Base-by-base conservation (phyloP, 2,329 filamentous ascomycete genomes). In the Neonectria ditissima region DNA sequence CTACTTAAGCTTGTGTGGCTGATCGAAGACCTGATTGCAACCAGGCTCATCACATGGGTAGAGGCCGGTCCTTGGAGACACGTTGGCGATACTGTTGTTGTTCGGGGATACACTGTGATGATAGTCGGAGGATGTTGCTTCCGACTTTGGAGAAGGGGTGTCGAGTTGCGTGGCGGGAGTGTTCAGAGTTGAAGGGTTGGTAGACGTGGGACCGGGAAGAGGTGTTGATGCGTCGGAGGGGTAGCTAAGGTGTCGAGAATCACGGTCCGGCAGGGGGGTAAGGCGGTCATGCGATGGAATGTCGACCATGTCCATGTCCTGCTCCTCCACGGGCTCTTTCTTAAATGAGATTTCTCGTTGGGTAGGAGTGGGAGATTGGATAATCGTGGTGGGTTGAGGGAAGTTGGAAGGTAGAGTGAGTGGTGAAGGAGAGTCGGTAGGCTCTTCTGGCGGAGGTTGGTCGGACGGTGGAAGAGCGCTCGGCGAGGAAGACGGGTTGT, bases 1-100 rank as follows among this genome's bases (percentile, higher is more conserved):
- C 66, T 79, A 86, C 84, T 88, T 89, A 18, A 89, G 79, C 70
- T 89, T 88, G 66, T 89, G 86, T 10, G 85, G 79, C 71, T 88
- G 85, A 61, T 88, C 85, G 69, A 89, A 89, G 1, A 77, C 69
- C 60, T 80, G 79, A 18, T 72, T 71, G 37, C 79, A 80, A 9
- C 78, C 78, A 54, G 76, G 75, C 62, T 80, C 78, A 60, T 78
- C 74, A 53, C 79, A 80, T 24, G 70, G 73, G 59, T 75, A 77
- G 18, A 69, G 37, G 18, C 76, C 76, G 18, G 67, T 73, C 58
- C 66, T 74, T 2, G 75, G 75, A 14, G 77, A 77, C 6, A 71
- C 53, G 11, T 69, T 69, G n/a, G 39, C 26, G 16, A 62, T 68
- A 16, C 59, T 54, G 9, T 60, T 71, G 24, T 73, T 70, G 39